Conservation (phyloP, 2,329 filamentous ascomycete genomes). For the Penicillium fuscoglaucum region DNA sequence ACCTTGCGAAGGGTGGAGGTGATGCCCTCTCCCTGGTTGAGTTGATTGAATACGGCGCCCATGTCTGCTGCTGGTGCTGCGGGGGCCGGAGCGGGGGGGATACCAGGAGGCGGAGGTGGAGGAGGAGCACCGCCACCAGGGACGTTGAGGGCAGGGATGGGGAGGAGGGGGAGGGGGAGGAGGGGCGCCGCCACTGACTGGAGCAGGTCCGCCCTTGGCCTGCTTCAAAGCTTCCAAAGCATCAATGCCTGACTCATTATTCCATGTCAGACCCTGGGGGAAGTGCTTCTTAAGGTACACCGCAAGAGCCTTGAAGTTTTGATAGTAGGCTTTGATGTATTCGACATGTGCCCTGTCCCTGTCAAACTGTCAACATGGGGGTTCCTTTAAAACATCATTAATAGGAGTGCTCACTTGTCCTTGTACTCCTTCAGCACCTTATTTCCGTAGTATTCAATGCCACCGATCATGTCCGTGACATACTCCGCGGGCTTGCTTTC, state of each 20-base stretch:
- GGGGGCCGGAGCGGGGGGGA: conserved; percentile 54
- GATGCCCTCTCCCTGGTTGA: conserved; percentile 86
- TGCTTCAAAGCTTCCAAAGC: conserved; percentile 68
- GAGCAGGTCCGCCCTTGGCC: conserved; percentile 48
- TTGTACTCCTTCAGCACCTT: conserved; percentile 89
- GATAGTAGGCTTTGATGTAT: conserved; percentile 91
- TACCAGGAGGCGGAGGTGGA: conserved; percentile 67
- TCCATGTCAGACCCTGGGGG: conserved; percentile 80
- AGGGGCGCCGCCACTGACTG: conserved; percentile 38
- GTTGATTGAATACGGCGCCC: conserved; percentile 83
- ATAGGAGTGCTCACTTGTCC: conserved; percentile 60
- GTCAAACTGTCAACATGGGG: conserved; percentile 22
- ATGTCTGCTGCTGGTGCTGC: conserved; percentile 62
- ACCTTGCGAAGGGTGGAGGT: conserved; percentile 90
- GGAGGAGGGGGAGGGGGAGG: conserved; percentile 54
- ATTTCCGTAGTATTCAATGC: conserved; percentile 93
- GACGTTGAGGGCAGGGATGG: conserved; percentile 48
- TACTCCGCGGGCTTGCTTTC: conserved; percentile 81
- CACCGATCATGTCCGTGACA: conserved; percentile 77
- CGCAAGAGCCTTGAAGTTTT: conserved; percentile 78
- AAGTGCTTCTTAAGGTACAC: conserved; percentile 85
- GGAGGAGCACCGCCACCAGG: conserved; percentile 62
- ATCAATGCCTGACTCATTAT: conserved; percentile 70
- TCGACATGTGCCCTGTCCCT: conserved; percentile 79
- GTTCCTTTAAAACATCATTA: neutral